A percentile compares a stretch with the other conserved stretches of the same genome.
These are phyloP conservation scores for Ustilago crameri DNA, from an alignment of 1,284 basidiomycete species.

Conservation along the genomic window DNA sequence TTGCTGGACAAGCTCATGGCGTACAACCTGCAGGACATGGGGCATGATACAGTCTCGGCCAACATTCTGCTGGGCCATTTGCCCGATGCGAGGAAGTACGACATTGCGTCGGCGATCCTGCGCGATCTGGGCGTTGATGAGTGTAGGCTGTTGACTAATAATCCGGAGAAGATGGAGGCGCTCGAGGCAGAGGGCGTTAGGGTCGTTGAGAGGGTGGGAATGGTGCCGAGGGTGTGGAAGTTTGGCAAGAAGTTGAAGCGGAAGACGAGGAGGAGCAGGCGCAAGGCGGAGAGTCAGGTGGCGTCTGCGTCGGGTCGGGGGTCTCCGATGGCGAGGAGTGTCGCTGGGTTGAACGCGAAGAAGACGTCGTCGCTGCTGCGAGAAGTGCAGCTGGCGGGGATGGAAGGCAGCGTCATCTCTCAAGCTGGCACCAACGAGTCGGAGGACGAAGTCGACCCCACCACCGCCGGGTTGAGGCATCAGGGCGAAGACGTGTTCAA, in stretches of 20 bases:
- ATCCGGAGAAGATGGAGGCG: conserved; percentile 94
- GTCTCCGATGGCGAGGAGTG: not conserved
- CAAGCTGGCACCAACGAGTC: conserved; percentile 26
- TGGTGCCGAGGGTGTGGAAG: conserved; percentile 93
- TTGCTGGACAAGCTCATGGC: conserved; percentile 94
- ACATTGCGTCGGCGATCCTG: conserved; percentile 88
- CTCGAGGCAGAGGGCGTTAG: conserved; percentile 83
- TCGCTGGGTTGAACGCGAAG: not conserved
- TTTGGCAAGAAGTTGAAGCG: conserved; percentile 26
- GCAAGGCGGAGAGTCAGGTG: not conserved
- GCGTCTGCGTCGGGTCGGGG: not conserved
- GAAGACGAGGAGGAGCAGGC: conserved; percentile 14
- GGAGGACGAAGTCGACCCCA: conserved; percentile 17
- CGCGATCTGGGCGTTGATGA: conserved; percentile 83
- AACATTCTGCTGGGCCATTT: conserved; percentile 94
- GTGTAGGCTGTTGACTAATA: conserved; percentile 87
- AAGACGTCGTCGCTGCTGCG: conserved; percentile 23
- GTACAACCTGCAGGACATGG: conserved; percentile 97
- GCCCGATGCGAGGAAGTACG: conserved; percentile 93
- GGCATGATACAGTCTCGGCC: conserved; percentile 96
- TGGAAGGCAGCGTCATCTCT: conserved; percentile 42
- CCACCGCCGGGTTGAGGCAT: conserved; percentile 22
- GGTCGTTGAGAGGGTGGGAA: conserved; percentile 86
- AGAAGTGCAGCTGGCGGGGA: conserved; percentile 15
- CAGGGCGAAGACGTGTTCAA: conserved; percentile 34